Evolutionary conservation across 2,329 filamentous ascomycete species (phyloP), one percentile per base, ranked within the genome.

Genomic region (Dendryphion nanum): DNA sequence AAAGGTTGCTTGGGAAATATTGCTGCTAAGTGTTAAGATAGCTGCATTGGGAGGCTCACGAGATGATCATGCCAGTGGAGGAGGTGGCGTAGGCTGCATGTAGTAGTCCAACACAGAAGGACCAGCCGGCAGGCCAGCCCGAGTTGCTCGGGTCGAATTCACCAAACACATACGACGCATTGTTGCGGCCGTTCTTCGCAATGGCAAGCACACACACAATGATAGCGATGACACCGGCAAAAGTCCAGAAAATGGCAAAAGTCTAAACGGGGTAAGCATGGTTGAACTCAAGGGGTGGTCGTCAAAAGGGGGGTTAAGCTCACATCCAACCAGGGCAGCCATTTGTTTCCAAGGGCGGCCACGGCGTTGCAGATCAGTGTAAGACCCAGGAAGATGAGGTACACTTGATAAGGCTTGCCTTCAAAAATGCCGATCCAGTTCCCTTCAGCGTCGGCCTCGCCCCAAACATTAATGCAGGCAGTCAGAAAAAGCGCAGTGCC

Each of bases 51-150:
- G 44, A 49, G 47, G 55, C 79, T 73, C 68, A 83, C 80, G 81
- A 85, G 59, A 88, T 83, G 42, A 89, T 83, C 85, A 89, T 89
- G 66, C 85, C 85, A 0, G 83, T 87, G 13, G 83, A 85, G 4
- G 83, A 87, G 12, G 83, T 86, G 31, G 82, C 83, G 55, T 88
- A 87, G 45, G 80, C 84, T 34, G 81, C 83, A 53, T 86, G 83
- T 15, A 87, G 71, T 18, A 88, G 73, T 57, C 84, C 84, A 42
- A 88, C 80, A 58, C 78, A 81, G 68, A 86, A 87, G 4, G 83
- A 82, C 83, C 83, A 87, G 54, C 84, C 83, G 29, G 75, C 70
- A 4, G 73, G 69, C 83, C 85, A 89, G 41, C 84, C 84, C 4
- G 83, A 86, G 42, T 74, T 76, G 38, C 58, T 60, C 18, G 75